Conservation (phyloP, 2,329 filamentous ascomycete genomes). For the Cladosporium austrohemisphaericum region DNA sequence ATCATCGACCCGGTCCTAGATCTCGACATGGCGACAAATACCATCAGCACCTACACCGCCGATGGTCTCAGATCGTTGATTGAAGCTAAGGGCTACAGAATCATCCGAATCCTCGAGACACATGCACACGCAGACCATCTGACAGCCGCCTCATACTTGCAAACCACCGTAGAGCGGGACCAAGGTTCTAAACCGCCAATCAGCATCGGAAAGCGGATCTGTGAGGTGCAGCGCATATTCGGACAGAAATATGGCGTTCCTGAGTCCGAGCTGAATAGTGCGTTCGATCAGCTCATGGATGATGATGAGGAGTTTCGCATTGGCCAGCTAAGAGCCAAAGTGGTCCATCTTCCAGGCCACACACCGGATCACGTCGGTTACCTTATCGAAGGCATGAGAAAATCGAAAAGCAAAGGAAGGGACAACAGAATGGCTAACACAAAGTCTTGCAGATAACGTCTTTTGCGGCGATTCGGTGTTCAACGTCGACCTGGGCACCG, state of each 20-base stretch:
- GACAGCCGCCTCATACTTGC: constrained; percentile 57
- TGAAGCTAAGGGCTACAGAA: constrained; percentile 43
- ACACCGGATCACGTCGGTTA: constrained; percentile 61
- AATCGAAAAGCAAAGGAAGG: no score
- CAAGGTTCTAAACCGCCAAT: constrained; percentile 43
- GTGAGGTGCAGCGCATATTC: constrained; percentile 50
- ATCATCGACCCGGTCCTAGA: constrained; percentile 63
- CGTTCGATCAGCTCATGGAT: constrained; percentile 53
- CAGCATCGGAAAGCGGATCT: constrained; percentile 55
- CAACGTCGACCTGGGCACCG: constrained; percentile 34
- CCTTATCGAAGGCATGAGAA: constrained; percentile 41
- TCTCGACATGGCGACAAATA: constrained; percentile 45
- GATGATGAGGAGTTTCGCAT: constrained; percentile 54
- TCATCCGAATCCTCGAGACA: constrained; percentile 58
- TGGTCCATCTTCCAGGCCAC: constrained; percentile 57
- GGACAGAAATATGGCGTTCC: constrained; percentile 47
- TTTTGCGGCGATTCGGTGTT: constrained; percentile 37
- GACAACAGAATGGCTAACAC: no score
- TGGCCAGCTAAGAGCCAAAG: constrained; percentile 45
- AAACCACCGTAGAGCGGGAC: constrained; percentile 38
- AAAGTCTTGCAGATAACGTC: constrained; percentile 28
- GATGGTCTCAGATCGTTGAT: constrained; percentile 50
- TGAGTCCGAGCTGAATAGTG: constrained; percentile 40
- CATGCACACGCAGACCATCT: constrained; percentile 61
- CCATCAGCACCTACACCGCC: constrained; percentile 51